Evolutionary conservation across 768 basidiomycete genomes (phyloP).

Genomic region (Amanita rubescens): DNA sequence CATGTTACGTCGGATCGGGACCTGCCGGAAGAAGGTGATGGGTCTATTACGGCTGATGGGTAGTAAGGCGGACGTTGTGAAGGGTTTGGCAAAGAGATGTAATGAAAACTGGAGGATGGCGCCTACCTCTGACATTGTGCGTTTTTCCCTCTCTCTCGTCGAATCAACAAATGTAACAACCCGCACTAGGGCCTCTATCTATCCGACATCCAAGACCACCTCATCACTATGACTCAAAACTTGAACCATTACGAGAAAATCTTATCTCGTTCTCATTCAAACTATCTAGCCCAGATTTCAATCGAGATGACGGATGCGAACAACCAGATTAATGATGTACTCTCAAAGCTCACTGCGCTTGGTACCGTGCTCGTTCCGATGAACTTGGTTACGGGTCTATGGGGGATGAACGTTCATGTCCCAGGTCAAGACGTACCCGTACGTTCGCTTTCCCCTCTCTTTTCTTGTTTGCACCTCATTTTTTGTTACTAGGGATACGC

Average conservation of each 20-base stretch:
- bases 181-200: conserved; percentile 84
- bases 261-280: conserved; percentile 95
- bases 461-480: neutral
- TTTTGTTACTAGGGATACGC: conserved; percentile 42
- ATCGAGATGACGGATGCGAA: conserved; percentile 99
- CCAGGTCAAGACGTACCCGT: conserved; percentile 69
- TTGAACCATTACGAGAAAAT: conserved; percentile 99
- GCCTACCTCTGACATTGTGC: conserved; percentile 92
- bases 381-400: conserved; percentile 90
- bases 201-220: conserved; percentile 96
- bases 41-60: conserved; percentile 94
- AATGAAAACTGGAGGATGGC: conserved; percentile 99
- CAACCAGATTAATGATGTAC: conserved; percentile 99
- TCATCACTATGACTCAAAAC: conserved; percentile 99
- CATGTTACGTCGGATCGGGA: conserved; percentile 96
- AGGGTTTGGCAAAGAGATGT: conserved; percentile 95
- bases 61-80: conserved; percentile 99
- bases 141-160: too few species aligned
- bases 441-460: conserved; percentile 15
- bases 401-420: conserved; percentile 99
- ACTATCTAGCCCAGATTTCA: conserved; percentile 98
- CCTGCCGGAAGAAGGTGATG: conserved; percentile 99
- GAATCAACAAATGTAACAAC: too few species aligned
- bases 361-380: conserved; percentile 97
- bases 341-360: conserved; percentile 93